These are phyloP conservation scores for Solanum gandarillasii DNA, from an alignment of 257 asterid species.

Conservation along the genomic window DNA sequence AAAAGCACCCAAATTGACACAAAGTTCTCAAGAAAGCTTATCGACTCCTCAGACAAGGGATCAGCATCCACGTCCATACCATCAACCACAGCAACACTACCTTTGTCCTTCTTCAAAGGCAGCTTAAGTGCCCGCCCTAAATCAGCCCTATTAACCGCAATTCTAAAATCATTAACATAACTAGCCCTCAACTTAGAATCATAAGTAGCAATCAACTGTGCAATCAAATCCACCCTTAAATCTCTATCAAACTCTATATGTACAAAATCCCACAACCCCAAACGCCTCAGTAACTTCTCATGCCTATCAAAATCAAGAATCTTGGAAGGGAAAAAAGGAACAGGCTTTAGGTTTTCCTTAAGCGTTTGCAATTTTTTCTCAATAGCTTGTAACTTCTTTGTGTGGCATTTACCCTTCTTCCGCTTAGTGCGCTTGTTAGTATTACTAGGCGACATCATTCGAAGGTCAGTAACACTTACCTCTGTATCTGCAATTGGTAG, in stretches of 20 bases:
- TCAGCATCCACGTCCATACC: slow-evolving; percentile 38
- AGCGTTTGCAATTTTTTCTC: slow-evolving; percentile 39
- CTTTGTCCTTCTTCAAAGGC: slow-evolving; percentile 50
- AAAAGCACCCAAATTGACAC: slow-evolving; percentile 62
- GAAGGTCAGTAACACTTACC: slow-evolving; percentile 4
- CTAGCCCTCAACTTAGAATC: slow-evolving; percentile 35
- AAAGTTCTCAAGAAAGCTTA: slow-evolving; percentile 35
- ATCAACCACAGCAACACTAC: slow-evolving; percentile 25
- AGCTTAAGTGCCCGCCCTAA: slow-evolving; percentile 58
- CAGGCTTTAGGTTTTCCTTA: slow-evolving; percentile 36
- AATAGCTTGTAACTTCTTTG: slow-evolving; percentile 41
- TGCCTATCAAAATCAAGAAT: slow-evolving; percentile 35
- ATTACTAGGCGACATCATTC: slow-evolving; percentile 18
- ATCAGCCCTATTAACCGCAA: slow-evolving; percentile 53
- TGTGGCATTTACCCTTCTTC: slow-evolving; percentile 39
- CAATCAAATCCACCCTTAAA: slow-evolving; percentile 57
- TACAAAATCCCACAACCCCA: slow-evolving; percentile 83
- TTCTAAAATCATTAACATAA: slow-evolving; percentile 31
- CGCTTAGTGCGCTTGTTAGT: slow-evolving; percentile 21
- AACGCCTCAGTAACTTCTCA: slow-evolving; percentile 48
- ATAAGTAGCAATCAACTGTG: slow-evolving; percentile 55
- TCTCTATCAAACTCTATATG: slow-evolving; percentile 46
- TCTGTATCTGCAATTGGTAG: slow-evolving; percentile 9
- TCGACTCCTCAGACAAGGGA: slow-evolving; percentile 34
- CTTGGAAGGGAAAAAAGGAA: slow-evolving; percentile 50